Conservation (phyloP, 345 rosid genomes). For the Arabidopsis suecica region DNA sequence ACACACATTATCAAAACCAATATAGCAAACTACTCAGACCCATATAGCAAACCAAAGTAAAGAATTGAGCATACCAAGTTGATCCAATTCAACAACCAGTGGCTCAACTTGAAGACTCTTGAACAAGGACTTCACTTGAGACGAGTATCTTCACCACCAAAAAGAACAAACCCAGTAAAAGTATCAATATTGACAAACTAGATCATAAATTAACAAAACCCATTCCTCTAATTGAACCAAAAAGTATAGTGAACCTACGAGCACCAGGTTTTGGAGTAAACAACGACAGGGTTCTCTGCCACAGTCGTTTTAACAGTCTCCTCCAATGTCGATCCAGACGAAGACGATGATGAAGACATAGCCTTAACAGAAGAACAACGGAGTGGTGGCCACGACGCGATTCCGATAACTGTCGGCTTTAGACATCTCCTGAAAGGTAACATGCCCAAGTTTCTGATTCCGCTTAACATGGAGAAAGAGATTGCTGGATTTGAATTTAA, state of each 20-base stretch:
- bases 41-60: too few relatives aligned
- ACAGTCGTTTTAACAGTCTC: conserved; percentile 74
- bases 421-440: conserved; percentile 26
- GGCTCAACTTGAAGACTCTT: conserved; percentile 72
- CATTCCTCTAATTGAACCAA: neutral
- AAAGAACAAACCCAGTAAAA: neutral
- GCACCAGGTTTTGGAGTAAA: conserved; percentile 95
- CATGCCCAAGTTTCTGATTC: conserved; percentile 32
- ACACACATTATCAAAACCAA: conserved; percentile 5
- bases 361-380: conserved; percentile 27
- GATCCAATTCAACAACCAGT: conserved; percentile 82
- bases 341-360: conserved; percentile 44
- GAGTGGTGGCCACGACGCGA: conserved; percentile 37
- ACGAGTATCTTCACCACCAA: conserved; percentile 66
- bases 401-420: conserved; percentile 32
- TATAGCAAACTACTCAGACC: neutral
- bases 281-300: conserved; percentile 78
- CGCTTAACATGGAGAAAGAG: conserved; percentile 37
- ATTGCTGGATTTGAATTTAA: conserved; percentile 47
- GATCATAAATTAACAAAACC: conserved; percentile 1
- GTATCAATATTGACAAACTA: neutral
- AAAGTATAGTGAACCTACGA: conserved; percentile 58
- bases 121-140: conserved; percentile 84
- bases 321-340: conserved; percentile 75
- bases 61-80: conserved; percentile 60